phyloP scores from a whole-genome alignment of 2,329 filamentous ascomycete genomes.

The Epichloe hybrida region DNA sequence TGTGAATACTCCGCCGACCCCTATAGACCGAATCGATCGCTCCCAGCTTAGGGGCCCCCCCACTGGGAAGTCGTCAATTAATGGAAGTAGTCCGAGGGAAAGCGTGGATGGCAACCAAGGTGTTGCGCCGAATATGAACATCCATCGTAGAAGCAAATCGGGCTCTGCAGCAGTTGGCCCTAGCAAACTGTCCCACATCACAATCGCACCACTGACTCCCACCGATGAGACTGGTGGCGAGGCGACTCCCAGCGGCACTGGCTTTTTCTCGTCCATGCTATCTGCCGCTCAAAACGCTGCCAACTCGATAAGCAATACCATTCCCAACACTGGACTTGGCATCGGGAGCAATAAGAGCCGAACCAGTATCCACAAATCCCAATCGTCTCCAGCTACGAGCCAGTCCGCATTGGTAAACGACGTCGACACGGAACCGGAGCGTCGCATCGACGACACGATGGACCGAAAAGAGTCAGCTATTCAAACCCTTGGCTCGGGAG shows the following conservation, averaged over 20 bases:
- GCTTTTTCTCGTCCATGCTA: conserved; percentile 90
- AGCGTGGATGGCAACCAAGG: conserved; percentile 40
- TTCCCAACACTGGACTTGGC: conserved; percentile 50
- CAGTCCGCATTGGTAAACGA: conserved; percentile 28
- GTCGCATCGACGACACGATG: conserved; percentile 20
- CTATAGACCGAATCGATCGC: conserved; percentile 29
- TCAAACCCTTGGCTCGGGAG: conserved; percentile 77
- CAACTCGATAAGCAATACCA: conserved; percentile 57
- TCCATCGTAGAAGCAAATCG: conserved; percentile 45
- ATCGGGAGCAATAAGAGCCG: conserved; percentile 31
- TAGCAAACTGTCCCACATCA: conserved; percentile 76
- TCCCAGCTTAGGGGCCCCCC: conserved; percentile 10
- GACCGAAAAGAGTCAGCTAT: conserved; percentile 61
- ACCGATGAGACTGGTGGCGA: conserved; percentile 54
- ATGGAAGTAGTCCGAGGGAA: conserved; percentile 12
- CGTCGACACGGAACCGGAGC: conserved; percentile 20
- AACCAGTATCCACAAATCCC: conserved; percentile 14
- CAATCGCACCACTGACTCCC: conserved; percentile 60
- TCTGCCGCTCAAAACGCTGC: conserved; percentile 89
- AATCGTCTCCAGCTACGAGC: conserved; percentile 11
- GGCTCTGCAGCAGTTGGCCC: conserved; percentile 46
- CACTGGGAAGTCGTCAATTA: conserved; percentile 17
- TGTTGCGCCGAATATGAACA: conserved; percentile 58
- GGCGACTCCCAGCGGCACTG: conserved; percentile 43
- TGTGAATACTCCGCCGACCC: conserved; percentile 54